Percentiles rank a stretch among this genome's conserved stretches.
phyloP scores from a whole-genome alignment of 176 grass and related monocot species.

The Bolboschoenus planiculmis region DNA sequence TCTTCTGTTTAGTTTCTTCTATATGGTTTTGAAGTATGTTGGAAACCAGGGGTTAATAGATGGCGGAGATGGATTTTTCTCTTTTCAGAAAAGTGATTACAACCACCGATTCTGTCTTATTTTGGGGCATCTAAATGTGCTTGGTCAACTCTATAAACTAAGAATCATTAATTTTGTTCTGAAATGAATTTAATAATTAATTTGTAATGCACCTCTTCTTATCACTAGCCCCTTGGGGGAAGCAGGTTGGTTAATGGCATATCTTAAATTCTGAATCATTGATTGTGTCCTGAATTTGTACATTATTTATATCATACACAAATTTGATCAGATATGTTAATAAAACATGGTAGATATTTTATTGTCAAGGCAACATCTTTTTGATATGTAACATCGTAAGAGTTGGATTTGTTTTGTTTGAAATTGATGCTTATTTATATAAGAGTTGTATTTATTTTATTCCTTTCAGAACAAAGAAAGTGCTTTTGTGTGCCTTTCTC shows the following conservation, averaged over 20 bases:
- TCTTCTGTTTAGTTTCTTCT: neutral
- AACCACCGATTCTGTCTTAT: neutral
- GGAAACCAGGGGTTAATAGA: neutral
- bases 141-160: neutral
- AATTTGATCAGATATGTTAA: neutral
- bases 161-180: no score
- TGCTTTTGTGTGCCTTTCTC: no score
- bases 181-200: neutral
- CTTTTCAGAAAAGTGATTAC: neutral
- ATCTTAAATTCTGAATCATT: neutral
- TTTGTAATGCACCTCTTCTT: neutral
- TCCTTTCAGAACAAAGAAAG: no score
- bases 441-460: no score
- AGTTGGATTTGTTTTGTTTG: no score
- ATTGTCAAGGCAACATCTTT: no score
- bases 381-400: no score
- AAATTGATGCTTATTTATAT: no score
- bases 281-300: neutral
- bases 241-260: neutral
- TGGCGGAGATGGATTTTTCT: neutral
- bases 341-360: neutral
- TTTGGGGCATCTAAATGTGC: neutral
- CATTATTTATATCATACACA: neutral
- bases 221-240: neutral
- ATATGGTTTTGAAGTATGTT: neutral